Evolutionary conservation across 345 rosid genomes (phyloP).

Genomic region (Cardiospermum halicacabum): DNA sequence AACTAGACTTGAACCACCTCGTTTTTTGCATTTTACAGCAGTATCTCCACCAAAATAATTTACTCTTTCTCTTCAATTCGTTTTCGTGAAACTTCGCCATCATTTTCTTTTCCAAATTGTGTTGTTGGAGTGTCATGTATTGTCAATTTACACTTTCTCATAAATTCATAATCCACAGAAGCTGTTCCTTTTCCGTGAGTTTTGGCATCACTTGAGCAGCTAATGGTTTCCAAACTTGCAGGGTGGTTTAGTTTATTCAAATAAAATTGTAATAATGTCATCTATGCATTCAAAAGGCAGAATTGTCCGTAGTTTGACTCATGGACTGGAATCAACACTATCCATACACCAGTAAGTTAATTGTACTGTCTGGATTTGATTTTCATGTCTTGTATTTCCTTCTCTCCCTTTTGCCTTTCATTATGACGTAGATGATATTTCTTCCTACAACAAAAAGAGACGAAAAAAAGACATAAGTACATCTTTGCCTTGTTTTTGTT

Average conservation of each 20-base stretch:
- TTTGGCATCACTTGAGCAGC: slow-evolving; percentile 3
- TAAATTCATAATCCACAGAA: slow-evolving; percentile 5
- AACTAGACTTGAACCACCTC: not conserved
- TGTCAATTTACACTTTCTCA: not conserved
- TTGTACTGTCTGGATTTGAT: not conserved
- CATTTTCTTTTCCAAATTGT: not conserved
- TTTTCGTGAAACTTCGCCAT: not conserved
- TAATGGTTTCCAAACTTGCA: slow-evolving; percentile 26
- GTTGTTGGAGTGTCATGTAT: not conserved
- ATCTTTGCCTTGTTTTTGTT: not conserved
- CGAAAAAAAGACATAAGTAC: not conserved
- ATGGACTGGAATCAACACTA: slow-evolving; percentile 59
- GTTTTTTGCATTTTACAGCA: not conserved
- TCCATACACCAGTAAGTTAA: slow-evolving; percentile 50
- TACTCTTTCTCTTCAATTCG: not conserved
- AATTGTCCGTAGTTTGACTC: slow-evolving; percentile 35
- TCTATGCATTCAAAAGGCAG: slow-evolving; percentile 47
- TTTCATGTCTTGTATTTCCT: not conserved
- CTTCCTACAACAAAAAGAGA: not conserved
- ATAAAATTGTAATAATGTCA: slow-evolving; percentile 58
- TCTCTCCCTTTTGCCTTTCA: not conserved
- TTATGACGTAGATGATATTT: slow-evolving; percentile 9
- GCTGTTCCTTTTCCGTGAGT: not conserved
- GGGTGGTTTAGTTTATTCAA: slow-evolving; percentile 85
- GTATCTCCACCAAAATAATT: not conserved